phyloP scores from a whole-genome alignment of 768 basidiomycete genomes.

The Strobilomyces confusus region DNA sequence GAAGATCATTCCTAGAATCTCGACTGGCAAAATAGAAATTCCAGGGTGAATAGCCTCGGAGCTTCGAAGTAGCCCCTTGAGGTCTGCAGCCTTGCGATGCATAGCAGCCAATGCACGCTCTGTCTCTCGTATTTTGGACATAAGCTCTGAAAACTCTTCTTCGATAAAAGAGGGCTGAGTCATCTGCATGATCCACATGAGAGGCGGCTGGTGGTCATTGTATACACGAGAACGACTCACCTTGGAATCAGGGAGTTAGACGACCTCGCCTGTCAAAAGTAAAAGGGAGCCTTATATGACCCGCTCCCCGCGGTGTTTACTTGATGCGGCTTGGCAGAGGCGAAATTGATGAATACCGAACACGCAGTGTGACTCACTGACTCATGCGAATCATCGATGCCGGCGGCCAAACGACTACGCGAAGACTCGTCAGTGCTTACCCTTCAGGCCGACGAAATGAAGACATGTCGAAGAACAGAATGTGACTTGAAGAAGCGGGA shows the following conservation, averaged over 20 bases:
- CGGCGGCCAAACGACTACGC: neutral
- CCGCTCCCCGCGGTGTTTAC: too few relatives aligned
- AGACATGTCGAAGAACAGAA: too few relatives aligned
- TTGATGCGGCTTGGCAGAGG: neutral
- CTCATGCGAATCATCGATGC: too few relatives aligned
- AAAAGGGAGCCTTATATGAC: constrained; percentile 12
- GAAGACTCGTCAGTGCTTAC: too few relatives aligned
- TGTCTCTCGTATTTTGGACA: constrained; percentile 20
- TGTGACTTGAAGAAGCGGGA: too few relatives aligned
- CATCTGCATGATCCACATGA: constrained; percentile 3
- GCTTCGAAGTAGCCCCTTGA: constrained; percentile 7
- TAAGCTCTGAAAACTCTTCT: constrained; percentile 14
- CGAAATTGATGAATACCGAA: constrained; percentile 6
- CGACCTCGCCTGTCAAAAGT: neutral
- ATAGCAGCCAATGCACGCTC: constrained; percentile 17
- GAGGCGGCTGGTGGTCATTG: neutral
- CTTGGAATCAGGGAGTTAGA: neutral
- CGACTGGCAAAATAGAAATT: constrained; percentile 24
- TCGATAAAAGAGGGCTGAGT: constrained; percentile 8
- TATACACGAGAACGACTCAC: constrained; percentile 7
- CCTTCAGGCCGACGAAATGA: too few relatives aligned
- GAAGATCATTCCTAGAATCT: constrained; percentile 27
- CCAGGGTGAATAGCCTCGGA: neutral
- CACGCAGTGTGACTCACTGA: too few relatives aligned
- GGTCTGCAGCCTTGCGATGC: constrained; percentile 15